These are phyloP conservation scores for Globisporangium camurandrum DNA, from an alignment of 352 stramenopile genomes.

Conservation along the genomic window DNA sequence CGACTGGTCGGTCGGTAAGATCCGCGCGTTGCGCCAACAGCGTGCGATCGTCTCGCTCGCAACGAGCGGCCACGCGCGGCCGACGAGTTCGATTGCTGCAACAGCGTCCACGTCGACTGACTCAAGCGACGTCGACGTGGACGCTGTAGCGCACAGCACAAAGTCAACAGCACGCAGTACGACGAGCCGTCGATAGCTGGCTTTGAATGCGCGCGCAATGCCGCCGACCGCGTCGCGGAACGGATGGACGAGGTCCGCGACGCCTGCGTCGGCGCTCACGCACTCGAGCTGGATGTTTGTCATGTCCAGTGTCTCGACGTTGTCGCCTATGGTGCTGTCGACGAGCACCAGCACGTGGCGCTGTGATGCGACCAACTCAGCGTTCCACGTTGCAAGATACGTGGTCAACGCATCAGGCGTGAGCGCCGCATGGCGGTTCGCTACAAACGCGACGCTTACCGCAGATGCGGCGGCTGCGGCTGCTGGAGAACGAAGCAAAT, in stretches of 20 bases:
- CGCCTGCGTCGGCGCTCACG: background rate
- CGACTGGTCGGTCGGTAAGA: slow-evolving; percentile 9
- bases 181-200: slow-evolving; percentile 8
- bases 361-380: slow-evolving; percentile 4
- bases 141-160: slow-evolving; percentile 1
- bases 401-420: slow-evolving; percentile 6
- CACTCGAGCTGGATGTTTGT: slow-evolving; percentile 15
- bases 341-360: slow-evolving; percentile 14
- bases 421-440: slow-evolving; percentile 9
- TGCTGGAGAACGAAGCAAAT: no score
- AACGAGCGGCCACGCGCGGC: slow-evolving; percentile 11
- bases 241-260: slow-evolving; percentile 8
- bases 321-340: slow-evolving; percentile 5
- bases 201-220: slow-evolving; percentile 14
- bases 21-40: slow-evolving; percentile 12
- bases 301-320: slow-evolving; percentile 2
- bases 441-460: slow-evolving; percentile 10
- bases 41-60: slow-evolving; percentile 4
- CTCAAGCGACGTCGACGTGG: background rate
- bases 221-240: slow-evolving; percentile 7
- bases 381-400: slow-evolving; percentile 10
- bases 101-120: background rate
- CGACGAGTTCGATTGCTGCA: slow-evolving; percentile 11
- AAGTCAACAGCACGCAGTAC: slow-evolving; percentile 9
- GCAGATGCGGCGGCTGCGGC: background rate